These are phyloP conservation scores for Biscogniauxia mediterranea DNA, from an alignment of 2,329 filamentous ascomycete genomes.

Conservation along the genomic window DNA sequence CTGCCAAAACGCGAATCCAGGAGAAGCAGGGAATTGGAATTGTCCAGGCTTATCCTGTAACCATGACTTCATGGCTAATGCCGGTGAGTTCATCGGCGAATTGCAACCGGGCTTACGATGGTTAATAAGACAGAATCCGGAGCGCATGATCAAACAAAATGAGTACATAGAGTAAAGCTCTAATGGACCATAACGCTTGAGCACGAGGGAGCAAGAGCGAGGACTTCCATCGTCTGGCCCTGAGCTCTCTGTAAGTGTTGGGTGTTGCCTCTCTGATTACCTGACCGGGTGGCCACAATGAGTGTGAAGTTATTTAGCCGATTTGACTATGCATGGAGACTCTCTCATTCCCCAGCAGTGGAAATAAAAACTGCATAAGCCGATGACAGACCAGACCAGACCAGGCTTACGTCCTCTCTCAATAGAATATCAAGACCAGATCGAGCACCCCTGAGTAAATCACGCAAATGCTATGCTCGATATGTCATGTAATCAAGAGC, in stretches of 20 bases:
- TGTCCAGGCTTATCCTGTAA: conserved; percentile 11
- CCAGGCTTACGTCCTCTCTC: not conserved
- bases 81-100: conserved; percentile 9
- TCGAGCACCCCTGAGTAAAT: conserved; percentile 14
- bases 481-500: conserved; percentile 14
- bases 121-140: conserved; percentile 16
- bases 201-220: conserved; percentile 12
- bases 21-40: conserved; percentile 17
- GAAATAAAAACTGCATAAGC: not conserved
- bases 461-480: conserved; percentile 17
- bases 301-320: not conserved
- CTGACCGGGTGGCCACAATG: not conserved
- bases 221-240: conserved; percentile 2
- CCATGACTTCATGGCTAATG: conserved; percentile 18
- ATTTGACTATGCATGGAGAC: not conserved
- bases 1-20: conserved; percentile 10
- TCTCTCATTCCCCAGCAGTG: not conserved
- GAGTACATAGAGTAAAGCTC: conserved; percentile 14
- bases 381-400: not conserved
- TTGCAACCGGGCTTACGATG: conserved; percentile 17
- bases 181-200: conserved; percentile 11
- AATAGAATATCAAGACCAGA: conserved; percentile 11
- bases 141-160: conserved; percentile 15
- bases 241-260: conserved; percentile 19
- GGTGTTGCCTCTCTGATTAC: not conserved